These are phyloP conservation scores for Eucalyptus albens DNA, from an alignment of 345 rosid genomes.

Conservation along the genomic window DNA sequence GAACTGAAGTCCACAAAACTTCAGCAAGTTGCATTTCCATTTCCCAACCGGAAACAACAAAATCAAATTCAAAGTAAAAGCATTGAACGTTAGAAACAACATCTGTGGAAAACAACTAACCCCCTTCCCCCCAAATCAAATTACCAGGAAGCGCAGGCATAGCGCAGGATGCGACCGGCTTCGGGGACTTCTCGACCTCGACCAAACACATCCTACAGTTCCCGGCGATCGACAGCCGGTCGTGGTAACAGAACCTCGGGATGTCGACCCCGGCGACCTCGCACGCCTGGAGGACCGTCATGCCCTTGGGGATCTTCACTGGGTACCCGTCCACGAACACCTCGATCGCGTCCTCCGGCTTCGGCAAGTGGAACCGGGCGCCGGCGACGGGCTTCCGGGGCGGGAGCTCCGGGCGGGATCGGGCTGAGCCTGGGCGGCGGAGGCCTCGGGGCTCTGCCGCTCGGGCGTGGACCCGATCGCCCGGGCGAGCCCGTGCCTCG, in stretches of 20 bases:
- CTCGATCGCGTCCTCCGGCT: conserved; percentile 95
- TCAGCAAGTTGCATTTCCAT: background rate
- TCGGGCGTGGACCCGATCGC: conserved; percentile 62
- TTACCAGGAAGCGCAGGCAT: conserved; percentile 99
- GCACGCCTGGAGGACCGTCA: conserved; percentile 95
- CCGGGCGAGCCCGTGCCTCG: conserved; percentile 27
- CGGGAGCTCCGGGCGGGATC: conserved; percentile 37
- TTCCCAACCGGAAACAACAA: background rate
- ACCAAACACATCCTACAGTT: conserved; percentile 99
- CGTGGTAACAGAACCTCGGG: conserved; percentile 91
- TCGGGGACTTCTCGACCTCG: conserved; percentile 98
- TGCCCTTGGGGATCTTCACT: conserved; percentile 93
- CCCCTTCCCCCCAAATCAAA: background rate
- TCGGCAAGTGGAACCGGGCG: conserved; percentile 71
- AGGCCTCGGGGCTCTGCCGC: conserved; percentile 63
- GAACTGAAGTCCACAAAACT: background rate
- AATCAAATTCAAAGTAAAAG: background rate
- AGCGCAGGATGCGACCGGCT: conserved; percentile 98
- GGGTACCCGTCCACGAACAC: conserved; percentile 91
- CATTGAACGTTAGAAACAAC: background rate
- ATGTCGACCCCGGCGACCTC: conserved; percentile 99
- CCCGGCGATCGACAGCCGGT: conserved; percentile 92
- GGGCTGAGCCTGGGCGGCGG: conserved; percentile 33
- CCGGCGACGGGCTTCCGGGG: conserved; percentile 64
- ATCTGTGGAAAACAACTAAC: background rate